Evolutionary conservation across 371 early-diverging fungal species (phyloP), one percentile per base, ranked within the genome.

Genomic region (Rhizopus delemar): DNA sequence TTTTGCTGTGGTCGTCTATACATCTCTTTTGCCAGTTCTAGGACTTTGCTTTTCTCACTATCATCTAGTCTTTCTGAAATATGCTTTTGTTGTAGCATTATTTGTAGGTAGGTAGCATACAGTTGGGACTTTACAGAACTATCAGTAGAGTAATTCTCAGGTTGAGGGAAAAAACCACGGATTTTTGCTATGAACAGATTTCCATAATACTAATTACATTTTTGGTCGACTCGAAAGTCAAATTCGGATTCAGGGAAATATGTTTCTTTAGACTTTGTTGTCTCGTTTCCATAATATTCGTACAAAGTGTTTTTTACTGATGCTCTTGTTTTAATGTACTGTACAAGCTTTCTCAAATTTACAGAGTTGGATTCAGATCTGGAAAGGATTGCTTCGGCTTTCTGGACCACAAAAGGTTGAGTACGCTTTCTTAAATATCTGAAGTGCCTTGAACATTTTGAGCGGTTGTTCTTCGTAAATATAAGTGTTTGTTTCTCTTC

Each of bases 271-370:
- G 43, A 15, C 12, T 32, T 41, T 5, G 13, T 9, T 5, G 43
- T 41, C 32, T 41, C 54, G 41, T 54, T 54, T 4, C 32, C 54
- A 41, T 54, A 54, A 43, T 54, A 54, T 31, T 29, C 2, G 5
- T 3, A 12, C 7, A 32, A 32, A 4, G n/a, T 4, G 1, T 41
- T 7, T 29, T 34, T n/a, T 5, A 54, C 54, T 5, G 56, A 56
- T 7, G 56, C 34, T 56, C 48, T 33, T 15, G 46, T 22, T 9
- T 56, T 56, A 4, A 56, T 45, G 16, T 45, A 56, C 2, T 35
- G 1, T 34, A 12, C 15, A 12, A 35, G 46, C 16, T 46, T 35
- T 7, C 0, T 28, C 12, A 46, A 1, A 15, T 35, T 11, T 1
- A 56, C 56, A 22, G 46, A 35, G 22, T 3, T 15, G 3, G 56